Evolutionary conservation across 106 monocot species (phyloP), one percentile per base, ranked within the genome.

Genomic region (Amphibolis antarctica): DNA sequence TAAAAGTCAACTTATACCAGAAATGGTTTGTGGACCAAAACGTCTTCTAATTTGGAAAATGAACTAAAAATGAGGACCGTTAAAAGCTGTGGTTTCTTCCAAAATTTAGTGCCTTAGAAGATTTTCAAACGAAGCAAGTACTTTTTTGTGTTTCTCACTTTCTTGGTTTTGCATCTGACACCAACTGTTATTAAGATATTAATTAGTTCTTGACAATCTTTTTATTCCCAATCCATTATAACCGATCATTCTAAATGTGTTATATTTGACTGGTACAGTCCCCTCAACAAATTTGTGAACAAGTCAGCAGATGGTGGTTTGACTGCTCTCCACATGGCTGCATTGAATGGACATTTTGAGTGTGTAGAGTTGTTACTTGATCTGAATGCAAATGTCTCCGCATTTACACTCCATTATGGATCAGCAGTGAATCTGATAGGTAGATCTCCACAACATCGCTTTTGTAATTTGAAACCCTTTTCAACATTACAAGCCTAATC

Each of bases 281-380:
- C 76, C 2, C 78, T 91, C 10, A 49, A 58, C 12, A 98, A 74
- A 59, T 83, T 88, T 46, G 44, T 98, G 22, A 85, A 80, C 77
- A 98, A 84, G 63, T 60, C 75, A 49, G 86, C 91, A 7, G 98
- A 98, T 83, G 98, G 98, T 15, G 98, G 98, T 12, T 59, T 91
- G 17, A 88, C 98, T 21, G 91, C 91, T 51, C 82, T 98, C 23
- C 98, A 98, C 49, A 82, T 91, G 83, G 80, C 91, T 2, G 98
- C 91, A 10, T 36, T 98, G 42, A 87, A 79, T 71, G 87, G 87
- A 42, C 75, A 83, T 65, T 78, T 78, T 64, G 98, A 91, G 31
- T 91, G 91, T 69, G 79, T 98, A 22, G 86, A 91, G 17, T 83
- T 98, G 12, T 72, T 98, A 47, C 82, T 98, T 57, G 98, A 91